These are phyloP conservation scores for Globisporangium acanthophoron DNA, from an alignment of 352 stramenopile genomes.

Conservation along the genomic window DNA sequence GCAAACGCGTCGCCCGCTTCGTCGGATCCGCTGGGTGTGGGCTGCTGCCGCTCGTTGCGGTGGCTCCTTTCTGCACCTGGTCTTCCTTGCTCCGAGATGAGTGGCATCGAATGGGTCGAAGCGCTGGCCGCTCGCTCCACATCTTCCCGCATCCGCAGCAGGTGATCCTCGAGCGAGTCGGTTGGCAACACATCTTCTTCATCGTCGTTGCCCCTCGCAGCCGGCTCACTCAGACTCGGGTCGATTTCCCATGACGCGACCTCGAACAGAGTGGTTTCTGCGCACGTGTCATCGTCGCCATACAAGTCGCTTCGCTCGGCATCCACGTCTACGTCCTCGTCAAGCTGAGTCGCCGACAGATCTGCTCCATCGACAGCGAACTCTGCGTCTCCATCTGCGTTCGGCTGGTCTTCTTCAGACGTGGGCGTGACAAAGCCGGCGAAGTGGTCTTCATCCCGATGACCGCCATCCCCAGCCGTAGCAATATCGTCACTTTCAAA, in stretches of 20 bases:
- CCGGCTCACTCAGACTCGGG: no score
- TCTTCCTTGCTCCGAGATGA: not conserved
- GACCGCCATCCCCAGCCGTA: no score
- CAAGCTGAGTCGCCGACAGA: no score
- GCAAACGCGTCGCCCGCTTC: conserved; percentile 1
- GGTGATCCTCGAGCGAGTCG: conserved; percentile 3
- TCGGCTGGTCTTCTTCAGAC: no score
- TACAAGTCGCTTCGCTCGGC: not conserved
- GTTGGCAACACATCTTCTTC: not conserved
- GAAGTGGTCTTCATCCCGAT: no score
- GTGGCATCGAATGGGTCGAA: not conserved
- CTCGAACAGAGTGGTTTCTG: not conserved
- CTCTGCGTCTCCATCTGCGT: no score
- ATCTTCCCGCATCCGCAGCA: not conserved
- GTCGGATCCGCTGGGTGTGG: not conserved
- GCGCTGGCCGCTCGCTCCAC: not conserved
- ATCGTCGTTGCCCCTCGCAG: not conserved
- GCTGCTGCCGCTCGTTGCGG: not conserved
- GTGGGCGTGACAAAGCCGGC: no score
- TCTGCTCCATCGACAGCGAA: not conserved
- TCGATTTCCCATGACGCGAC: no score
- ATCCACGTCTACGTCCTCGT: not conserved
- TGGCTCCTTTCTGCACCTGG: not conserved
- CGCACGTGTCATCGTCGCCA: not conserved
- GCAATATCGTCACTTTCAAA: no score